Percentiles rank a stretch among this genome's conserved stretches.
Conservation (phyloP, 31 red algal species). For the Porphyra umbilicalis region DNA sequence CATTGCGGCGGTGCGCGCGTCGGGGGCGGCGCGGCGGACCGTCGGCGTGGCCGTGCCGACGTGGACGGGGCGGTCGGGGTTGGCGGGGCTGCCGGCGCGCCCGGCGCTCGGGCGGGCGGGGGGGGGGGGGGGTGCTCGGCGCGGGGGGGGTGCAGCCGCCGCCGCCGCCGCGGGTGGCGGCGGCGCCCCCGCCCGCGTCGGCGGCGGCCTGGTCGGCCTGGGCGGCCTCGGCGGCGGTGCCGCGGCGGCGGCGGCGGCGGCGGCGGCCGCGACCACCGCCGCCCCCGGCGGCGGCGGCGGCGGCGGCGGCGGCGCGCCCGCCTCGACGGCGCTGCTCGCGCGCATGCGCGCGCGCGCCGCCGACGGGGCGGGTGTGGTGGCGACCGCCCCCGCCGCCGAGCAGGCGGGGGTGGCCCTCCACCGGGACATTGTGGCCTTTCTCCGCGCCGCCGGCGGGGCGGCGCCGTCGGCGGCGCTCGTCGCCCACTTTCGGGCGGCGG, state of each 20-base stretch:
- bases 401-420: constrained; percentile 5
- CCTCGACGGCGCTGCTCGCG: neutral
- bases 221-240: neutral
- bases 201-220: neutral
- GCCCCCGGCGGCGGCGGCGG: neutral
- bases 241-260: neutral
- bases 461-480: constrained; percentile 42
- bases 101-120: neutral
- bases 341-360: neutral
- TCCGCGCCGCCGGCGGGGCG: constrained; percentile 26
- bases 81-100: constrained; percentile 47
- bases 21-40: constrained; percentile 28
- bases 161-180: neutral
- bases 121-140: constrained; percentile 9
- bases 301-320: neutral
- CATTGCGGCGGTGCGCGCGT: constrained; percentile 61
- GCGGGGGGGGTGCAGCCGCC: neutral
- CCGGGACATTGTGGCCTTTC: constrained; percentile 42
- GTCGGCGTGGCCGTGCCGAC: constrained; percentile 64
- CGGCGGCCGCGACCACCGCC: no score
- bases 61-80: constrained; percentile 85
- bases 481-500: constrained; percentile 24
- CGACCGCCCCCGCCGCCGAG: neutral
- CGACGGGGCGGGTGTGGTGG: neutral
- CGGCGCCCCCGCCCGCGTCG: neutral